A percentile compares a stretch with the other conserved stretches of the same genome.
Evolutionary conservation across 331 rosid genomes (phyloP).

Genomic region (Acacia pycnantha): DNA sequence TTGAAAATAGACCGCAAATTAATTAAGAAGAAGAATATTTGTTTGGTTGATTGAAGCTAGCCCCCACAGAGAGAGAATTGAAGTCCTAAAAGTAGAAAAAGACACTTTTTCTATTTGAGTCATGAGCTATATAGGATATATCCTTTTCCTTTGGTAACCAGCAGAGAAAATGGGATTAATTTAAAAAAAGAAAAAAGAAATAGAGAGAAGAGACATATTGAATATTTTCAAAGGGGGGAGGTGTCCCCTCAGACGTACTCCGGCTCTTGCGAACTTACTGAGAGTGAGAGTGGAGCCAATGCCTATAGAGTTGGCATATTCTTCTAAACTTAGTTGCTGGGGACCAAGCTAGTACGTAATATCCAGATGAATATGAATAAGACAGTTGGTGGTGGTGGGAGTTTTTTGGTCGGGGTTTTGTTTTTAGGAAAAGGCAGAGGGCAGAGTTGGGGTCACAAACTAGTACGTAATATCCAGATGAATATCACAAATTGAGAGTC

Average conservation of each 20-base stretch:
- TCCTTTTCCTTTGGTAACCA: slow-evolving; percentile 39
- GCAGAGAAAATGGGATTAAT: slow-evolving; percentile 22
- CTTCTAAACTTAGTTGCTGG: no score
- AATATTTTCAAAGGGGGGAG: slow-evolving; percentile 58
- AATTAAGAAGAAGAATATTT: slow-evolving; percentile 37
- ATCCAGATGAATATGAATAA: no score
- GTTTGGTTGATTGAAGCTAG: slow-evolving; percentile 36
- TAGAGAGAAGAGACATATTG: slow-evolving; percentile 64
- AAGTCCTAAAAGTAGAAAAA: slow-evolving; percentile 44
- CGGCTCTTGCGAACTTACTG: no score
- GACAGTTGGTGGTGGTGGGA: no score
- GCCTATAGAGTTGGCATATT: no score
- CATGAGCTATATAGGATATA: slow-evolving; percentile 45
- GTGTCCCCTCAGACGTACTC: slow-evolving; percentile 70
- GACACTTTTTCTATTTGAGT: slow-evolving; percentile 44
- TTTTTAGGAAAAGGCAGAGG: no score
- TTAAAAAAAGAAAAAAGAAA: background rate
- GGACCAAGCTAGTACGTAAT: no score
- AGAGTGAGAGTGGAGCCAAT: no score
- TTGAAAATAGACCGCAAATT: slow-evolving; percentile 46
- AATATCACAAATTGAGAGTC: no score
- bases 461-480: no score
- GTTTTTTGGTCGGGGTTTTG: no score
- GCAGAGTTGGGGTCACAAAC: no score
- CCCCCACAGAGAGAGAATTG: slow-evolving; percentile 32